Conservation (phyloP, 1,139 yeast genomes). For the Pneumocystis sp. region DNA sequence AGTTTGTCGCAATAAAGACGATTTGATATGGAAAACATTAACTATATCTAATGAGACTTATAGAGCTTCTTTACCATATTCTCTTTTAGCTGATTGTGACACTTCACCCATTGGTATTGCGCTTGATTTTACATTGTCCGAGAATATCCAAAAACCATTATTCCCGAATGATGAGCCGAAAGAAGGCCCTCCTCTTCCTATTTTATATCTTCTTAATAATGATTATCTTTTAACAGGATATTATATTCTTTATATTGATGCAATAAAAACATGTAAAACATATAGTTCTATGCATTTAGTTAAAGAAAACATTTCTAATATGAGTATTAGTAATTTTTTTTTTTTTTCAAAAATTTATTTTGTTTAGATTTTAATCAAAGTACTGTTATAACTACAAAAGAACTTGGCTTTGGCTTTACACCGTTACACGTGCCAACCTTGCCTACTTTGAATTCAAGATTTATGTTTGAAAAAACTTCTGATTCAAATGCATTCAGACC, state of each 20-base stretch:
- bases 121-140: conserved; percentile 3
- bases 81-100: conserved; percentile 3
- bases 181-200: conserved; percentile 2
- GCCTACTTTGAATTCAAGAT: not conserved
- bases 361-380: not conserved
- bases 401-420: not conserved
- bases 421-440: not conserved
- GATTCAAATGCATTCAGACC: not conserved
- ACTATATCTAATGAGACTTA: conserved; percentile 7
- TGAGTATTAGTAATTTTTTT: not conserved
- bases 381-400: not conserved
- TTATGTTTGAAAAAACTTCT: not conserved
- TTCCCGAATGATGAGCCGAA: conserved; percentile 2
- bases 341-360: not conserved
- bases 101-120: conserved; percentile 5
- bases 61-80: conserved; percentile 7
- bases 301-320: not conserved
- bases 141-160: conserved; percentile 2
- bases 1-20: not conserved
- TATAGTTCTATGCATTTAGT: not conserved
- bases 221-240: conserved; percentile 4
- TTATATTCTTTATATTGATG: conserved; percentile 5
- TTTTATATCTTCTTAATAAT: conserved; percentile 4
- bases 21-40: conserved; percentile 3
- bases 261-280: not conserved